Base-by-base conservation (phyloP, 139 green algal species). In the Volvox reticuliferus region DNA sequence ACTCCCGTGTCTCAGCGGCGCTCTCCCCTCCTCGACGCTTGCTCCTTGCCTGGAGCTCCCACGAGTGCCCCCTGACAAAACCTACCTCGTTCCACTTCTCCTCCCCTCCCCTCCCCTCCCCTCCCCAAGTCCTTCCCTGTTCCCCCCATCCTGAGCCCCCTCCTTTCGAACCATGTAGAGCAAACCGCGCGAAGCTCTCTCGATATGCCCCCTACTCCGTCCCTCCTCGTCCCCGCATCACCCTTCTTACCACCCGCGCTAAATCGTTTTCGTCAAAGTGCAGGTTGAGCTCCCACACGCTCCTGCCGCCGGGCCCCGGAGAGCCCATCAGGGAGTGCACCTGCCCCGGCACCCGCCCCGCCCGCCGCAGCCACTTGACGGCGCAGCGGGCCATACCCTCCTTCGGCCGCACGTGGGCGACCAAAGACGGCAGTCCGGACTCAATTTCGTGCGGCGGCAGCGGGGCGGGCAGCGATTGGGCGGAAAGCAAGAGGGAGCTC, bases 321-420 rank as follows among this genome's bases (percentile, higher is more conserved):
- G 14, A 13, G 44, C 79, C 28, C 50, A 21, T 37, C 30, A 91
- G 36, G 0, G 89, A 92, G 67, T 89, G 32, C 44, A 92, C 89
- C 9, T 82, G 80, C 6, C 77, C 79, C 1, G 89, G 89, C n/a
- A 85, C 78, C 28, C 89, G 80, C 14, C 89, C 89, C 0, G 61
- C 22, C 26, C 55, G 44, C 37, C 89, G 69, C 22, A 92, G 89
- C 89, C 89, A 92, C 89, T 92, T 92, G 71, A 13, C 63, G 30
- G 68, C 65, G 50, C n/a, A 88, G 68, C 80, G n/a, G 6, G 79
- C 50, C 33, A 35, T 44, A 1, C 62, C 77, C 5, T 20, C 63
- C 24, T 73, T 28, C 20, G 89, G 80, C n/a, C 89, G 89, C 69
- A 92, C 81, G 69, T 89, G 81, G 0, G 84, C 80, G 28, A 79